These are phyloP conservation scores for Lyophyllum decastes DNA, from an alignment of 768 basidiomycete species.

Conservation along the genomic window DNA sequence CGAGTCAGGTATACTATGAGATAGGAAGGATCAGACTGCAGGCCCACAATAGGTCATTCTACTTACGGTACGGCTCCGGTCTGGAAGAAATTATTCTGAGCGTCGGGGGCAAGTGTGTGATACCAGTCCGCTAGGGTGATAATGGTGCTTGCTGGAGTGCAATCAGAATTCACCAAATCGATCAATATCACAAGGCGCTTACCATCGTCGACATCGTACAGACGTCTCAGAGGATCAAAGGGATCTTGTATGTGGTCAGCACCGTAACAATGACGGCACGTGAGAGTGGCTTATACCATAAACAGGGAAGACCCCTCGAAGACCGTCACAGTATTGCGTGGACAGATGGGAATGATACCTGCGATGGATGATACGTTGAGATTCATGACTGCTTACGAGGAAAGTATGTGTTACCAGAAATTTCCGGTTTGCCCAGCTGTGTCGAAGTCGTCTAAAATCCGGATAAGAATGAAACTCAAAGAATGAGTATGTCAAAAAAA, in stretches of 20 bases:
- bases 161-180: neutral
- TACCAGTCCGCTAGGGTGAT: conserved; percentile 34
- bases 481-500: conserved; percentile 9
- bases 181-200: neutral
- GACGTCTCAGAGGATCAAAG: conserved; percentile 28
- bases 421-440: conserved; percentile 32
- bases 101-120: conserved; percentile 35
- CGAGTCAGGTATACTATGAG: conserved; percentile 30
- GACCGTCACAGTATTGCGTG: conserved; percentile 49
- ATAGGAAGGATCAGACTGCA: neutral
- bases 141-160: conserved; percentile 13
- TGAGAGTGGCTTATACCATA: conserved; percentile 15
- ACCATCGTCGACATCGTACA: conserved; percentile 44
- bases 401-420: conserved; percentile 17
- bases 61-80: conserved; percentile 28
- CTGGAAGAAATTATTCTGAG: conserved; percentile 28
- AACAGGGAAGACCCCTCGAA: conserved; percentile 30
- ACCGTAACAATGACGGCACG: neutral
- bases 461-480: conserved; percentile 14
- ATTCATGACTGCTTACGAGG: neutral
- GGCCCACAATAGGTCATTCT: neutral
- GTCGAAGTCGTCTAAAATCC: conserved; percentile 32
- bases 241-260: neutral
- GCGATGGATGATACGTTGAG: conserved; percentile 19
- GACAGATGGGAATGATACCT: conserved; percentile 37